A percentile compares a stretch with the other conserved stretches of the same genome.
Evolutionary conservation across 805 yeast species (phyloP).

Genomic region (Saccharomycopsis capsularis): DNA sequence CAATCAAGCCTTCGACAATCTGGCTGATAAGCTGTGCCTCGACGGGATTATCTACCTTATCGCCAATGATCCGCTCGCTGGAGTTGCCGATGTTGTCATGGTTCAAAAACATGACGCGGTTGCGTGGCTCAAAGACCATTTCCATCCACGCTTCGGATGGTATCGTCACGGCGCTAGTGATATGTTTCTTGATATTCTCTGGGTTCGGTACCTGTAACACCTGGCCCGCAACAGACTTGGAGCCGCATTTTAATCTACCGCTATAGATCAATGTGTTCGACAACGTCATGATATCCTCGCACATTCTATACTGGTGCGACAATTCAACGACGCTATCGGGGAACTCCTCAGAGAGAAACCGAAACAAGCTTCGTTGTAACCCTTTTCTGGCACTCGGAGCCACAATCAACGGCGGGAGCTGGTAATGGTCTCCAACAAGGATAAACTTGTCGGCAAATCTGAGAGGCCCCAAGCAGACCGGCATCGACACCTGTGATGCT

Average conservation of each 20-base stretch:
- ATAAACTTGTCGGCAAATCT: conserved; percentile 71
- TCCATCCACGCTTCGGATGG: conserved; percentile 44
- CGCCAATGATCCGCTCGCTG: conserved; percentile 49
- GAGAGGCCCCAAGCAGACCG: conserved; percentile 84
- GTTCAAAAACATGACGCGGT: conserved; percentile 68
- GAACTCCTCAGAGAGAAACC: conserved; percentile 58
- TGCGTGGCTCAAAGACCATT: conserved; percentile 43
- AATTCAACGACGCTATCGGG: conserved; percentile 74
- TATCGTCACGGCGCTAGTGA: conserved; percentile 13
- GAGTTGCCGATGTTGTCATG: conserved; percentile 51
- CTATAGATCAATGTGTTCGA: conserved; percentile 76
- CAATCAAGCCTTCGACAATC: conserved; percentile 49
- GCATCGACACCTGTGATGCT: conserved; percentile 92
- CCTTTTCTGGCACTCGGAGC: conserved; percentile 56
- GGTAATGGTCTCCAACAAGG: conserved; percentile 94
- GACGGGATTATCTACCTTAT: conserved; percentile 61
- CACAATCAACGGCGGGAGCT: conserved; percentile 81
- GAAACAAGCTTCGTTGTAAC: conserved; percentile 70
- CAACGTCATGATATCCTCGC: conserved; percentile 75
- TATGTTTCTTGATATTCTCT: conserved; percentile 25
- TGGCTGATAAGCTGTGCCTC: conserved; percentile 65
- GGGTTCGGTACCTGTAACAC: conserved; percentile 42
- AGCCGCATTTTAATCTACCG: conserved; percentile 72
- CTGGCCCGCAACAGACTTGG: conserved; percentile 53
- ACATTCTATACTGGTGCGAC: conserved; percentile 87